A percentile compares a stretch with the other conserved stretches of the same genome.
These are phyloP conservation scores for Drosera capensis DNA, from an alignment of 148 eudicot genomes.

Conservation along the genomic window DNA sequence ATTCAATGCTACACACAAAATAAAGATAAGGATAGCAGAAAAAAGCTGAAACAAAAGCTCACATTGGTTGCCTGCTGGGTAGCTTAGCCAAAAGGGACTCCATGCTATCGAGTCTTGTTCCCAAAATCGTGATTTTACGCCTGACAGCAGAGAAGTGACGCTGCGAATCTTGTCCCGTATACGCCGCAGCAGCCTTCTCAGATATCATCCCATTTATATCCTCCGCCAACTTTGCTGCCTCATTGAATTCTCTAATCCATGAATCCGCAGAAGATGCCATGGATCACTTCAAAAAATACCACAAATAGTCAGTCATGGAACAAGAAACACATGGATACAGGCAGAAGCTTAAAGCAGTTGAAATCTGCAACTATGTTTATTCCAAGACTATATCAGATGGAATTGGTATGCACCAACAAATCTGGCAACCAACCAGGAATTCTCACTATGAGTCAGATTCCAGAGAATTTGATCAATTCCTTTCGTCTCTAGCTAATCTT, in stretches of 20 bases:
- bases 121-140: constrained; percentile 76
- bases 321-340: too few relatives aligned
- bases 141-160: constrained; percentile 71
- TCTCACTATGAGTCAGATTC: neutral
- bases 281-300: constrained; percentile 11
- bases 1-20: neutral
- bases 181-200: constrained; percentile 39
- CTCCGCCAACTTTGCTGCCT: constrained; percentile 63
- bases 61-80: constrained; percentile 65
- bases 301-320: too few relatives aligned
- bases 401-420: too few relatives aligned
- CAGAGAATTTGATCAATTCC: too few relatives aligned
- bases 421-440: too few relatives aligned
- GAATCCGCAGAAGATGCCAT: constrained; percentile 69
- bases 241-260: constrained; percentile 80
- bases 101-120: constrained; percentile 75
- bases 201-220: constrained; percentile 65
- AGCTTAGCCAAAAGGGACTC: constrained; percentile 53
- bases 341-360: too few relatives aligned
- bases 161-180: constrained; percentile 52
- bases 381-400: too few relatives aligned
- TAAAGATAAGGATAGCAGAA: neutral
- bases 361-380: too few relatives aligned
- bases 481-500: too few relatives aligned
- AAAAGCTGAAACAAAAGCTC: constrained; percentile 14